Percentiles rank a stretch among this genome's conserved stretches.
phyloP scores from a whole-genome alignment of 75 land plant genomes.

The Larix kaempferi region DNA sequence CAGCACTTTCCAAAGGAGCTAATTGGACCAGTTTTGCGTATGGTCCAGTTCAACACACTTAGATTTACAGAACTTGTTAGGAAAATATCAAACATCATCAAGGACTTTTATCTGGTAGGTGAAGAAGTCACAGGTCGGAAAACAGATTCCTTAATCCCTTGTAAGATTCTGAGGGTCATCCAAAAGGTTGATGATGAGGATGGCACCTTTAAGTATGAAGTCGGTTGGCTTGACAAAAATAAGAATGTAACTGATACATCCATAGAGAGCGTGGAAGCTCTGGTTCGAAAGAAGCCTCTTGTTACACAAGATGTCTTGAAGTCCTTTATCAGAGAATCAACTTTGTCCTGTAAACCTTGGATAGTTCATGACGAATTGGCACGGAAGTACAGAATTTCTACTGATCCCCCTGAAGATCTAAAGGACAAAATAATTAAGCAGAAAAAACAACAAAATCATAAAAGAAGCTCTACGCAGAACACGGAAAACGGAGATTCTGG shows the following conservation, averaged over 20 bases:
- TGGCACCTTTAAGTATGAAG: slow-evolving; percentile 27
- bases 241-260: slow-evolving; percentile 18
- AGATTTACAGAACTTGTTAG: no score
- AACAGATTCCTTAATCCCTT: slow-evolving; percentile 10
- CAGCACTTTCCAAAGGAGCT: no score
- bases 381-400: slow-evolving; percentile 31
- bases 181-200: slow-evolving; percentile 16
- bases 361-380: slow-evolving; percentile 69
- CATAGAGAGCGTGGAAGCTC: slow-evolving; percentile 29
- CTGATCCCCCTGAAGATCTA: slow-evolving; percentile 28
- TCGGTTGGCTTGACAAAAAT: slow-evolving; percentile 39
- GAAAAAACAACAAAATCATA: slow-evolving; percentile 7
- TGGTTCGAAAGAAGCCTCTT: slow-evolving; percentile 68
- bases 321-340: no score
- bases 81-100: no score
- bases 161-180: slow-evolving; percentile 32
- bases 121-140: slow-evolving; percentile 26
- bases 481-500: slow-evolving; percentile 9
- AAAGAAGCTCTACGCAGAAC: slow-evolving; percentile 10
- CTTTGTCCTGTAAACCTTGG: no score
- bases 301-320: slow-evolving; percentile 31
- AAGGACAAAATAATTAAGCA: slow-evolving; percentile 14
- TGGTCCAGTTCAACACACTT: no score
- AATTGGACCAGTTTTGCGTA: slow-evolving; percentile 40
- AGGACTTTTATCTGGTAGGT: slow-evolving; percentile 23